Percentiles rank a stretch among this genome's conserved stretches.
These are phyloP conservation scores for Trebouxia sp. DNA, from an alignment of 139 green algal species.

Conservation along the genomic window DNA sequence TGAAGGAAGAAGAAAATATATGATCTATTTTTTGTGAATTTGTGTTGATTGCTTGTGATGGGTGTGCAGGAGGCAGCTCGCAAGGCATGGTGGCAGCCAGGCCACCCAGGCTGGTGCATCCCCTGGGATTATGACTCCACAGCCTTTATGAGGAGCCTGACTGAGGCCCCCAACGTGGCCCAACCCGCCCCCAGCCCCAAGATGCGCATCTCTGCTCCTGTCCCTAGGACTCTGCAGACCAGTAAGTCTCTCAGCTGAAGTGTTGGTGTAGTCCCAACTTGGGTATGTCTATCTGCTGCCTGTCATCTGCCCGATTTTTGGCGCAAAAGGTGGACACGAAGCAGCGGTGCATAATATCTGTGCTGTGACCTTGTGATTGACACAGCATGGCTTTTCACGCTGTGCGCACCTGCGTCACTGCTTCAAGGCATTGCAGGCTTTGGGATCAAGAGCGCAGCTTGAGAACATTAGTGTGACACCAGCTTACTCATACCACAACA, in stretches of 20 bases:
- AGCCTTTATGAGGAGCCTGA: conserved; percentile 39
- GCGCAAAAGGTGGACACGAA: no score
- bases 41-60: neutral
- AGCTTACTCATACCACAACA: no score
- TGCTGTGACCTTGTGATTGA: no score
- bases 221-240: conserved; percentile 23
- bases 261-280: neutral
- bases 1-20: no score
- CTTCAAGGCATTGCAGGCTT: no score
- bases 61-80: conserved; percentile 27
- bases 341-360: no score
- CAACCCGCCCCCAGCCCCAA: conserved; percentile 1
- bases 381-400: no score
- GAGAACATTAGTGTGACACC: no score
- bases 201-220: conserved; percentile 27
- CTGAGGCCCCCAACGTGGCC: conserved; percentile 1
- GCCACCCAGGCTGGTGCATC: conserved; percentile 56
- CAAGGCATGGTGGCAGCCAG: conserved; percentile 42
- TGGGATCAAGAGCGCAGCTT: no score
- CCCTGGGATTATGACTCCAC: conserved; percentile 42
- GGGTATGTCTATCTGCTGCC: neutral
- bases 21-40: no score
- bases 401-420: no score
- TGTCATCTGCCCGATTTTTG: no score
- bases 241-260: neutral